A percentile compares a stretch with the other conserved stretches of the same genome.
These are phyloP conservation scores for Pseudofabraea citricarpa DNA, from an alignment of 2,329 filamentous ascomycete genomes.

Conservation along the genomic window DNA sequence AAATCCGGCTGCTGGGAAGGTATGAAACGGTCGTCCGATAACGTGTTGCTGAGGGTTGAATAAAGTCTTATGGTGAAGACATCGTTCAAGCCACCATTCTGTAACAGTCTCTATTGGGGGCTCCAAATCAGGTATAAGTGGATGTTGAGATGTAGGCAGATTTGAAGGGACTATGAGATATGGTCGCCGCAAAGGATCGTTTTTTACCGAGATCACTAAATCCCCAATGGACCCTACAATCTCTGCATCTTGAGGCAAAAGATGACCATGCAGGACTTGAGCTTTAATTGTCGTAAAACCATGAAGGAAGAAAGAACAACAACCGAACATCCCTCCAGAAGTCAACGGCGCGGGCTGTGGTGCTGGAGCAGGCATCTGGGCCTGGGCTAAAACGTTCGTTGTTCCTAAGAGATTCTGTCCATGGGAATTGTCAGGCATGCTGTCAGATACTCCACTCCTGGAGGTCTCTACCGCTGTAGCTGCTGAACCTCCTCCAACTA, in stretches of 20 bases:
- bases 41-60: constrained; percentile 65
- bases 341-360: constrained; percentile 9
- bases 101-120: constrained; percentile 56
- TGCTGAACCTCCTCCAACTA: constrained; percentile 50
- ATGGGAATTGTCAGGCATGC: constrained; percentile 7
- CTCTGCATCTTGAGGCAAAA: constrained; percentile 30
- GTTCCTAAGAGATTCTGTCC: background rate
- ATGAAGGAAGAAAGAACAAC: constrained; percentile 34
- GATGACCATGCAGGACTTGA: constrained; percentile 28
- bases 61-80: constrained; percentile 70
- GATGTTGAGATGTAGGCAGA: constrained; percentile 22
- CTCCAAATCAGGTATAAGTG: constrained; percentile 28
- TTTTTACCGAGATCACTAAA: constrained; percentile 4
- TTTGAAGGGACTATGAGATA: constrained; percentile 41
- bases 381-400: background rate
- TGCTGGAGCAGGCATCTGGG: constrained; percentile 6
- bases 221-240: constrained; percentile 17
- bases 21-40: constrained; percentile 71
- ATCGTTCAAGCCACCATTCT: constrained; percentile 91
- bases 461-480: constrained; percentile 24
- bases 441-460: constrained; percentile 23
- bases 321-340: constrained; percentile 34
- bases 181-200: constrained; percentile 8
- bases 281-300: constrained; percentile 37
- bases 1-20: constrained; percentile 67